These are phyloP conservation scores for Aspergillus ibericus DNA, from an alignment of 2,329 filamentous ascomycete species.

Conservation along the genomic window DNA sequence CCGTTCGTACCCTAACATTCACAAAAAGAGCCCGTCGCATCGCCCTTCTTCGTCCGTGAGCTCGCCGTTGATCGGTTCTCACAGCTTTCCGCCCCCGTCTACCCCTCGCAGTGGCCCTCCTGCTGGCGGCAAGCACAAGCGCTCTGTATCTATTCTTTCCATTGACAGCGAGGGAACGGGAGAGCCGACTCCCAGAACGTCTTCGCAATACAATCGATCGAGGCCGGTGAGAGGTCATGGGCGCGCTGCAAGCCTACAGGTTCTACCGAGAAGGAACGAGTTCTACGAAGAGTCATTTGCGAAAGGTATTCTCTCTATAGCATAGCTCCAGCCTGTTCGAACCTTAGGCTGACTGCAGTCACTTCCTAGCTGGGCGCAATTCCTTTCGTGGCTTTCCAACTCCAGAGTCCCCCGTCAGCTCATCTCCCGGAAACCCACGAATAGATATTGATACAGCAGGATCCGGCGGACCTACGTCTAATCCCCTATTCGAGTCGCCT, in stretches of 20 bases:
- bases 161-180: constrained; percentile 57
- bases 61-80: constrained; percentile 39
- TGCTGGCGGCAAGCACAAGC: constrained; percentile 63
- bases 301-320: constrained; percentile 35
- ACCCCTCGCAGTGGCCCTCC: constrained; percentile 34
- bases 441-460: constrained; percentile 36
- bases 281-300: constrained; percentile 40
- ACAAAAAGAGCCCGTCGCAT: constrained; percentile 37
- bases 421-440: constrained; percentile 29
- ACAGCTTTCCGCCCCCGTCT: constrained; percentile 44
- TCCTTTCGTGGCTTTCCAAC: constrained; percentile 35
- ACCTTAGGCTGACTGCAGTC: not conserved
- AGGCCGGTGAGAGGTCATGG: constrained; percentile 66
- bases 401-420: constrained; percentile 32
- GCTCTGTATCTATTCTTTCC: constrained; percentile 80
- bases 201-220: constrained; percentile 43
- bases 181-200: constrained; percentile 32
- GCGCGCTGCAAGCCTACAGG: constrained; percentile 79
- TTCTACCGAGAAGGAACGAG: constrained; percentile 55
- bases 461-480: constrained; percentile 29
- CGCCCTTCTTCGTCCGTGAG: constrained; percentile 43
- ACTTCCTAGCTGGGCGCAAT: constrained; percentile 32
- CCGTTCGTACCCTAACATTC: constrained; percentile 36
- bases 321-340: not conserved
- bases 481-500: constrained; percentile 39